Evolutionary conservation across 1,139 yeast genomes (phyloP).

Genomic region (Hyphopichia pseudoburtonii): DNA sequence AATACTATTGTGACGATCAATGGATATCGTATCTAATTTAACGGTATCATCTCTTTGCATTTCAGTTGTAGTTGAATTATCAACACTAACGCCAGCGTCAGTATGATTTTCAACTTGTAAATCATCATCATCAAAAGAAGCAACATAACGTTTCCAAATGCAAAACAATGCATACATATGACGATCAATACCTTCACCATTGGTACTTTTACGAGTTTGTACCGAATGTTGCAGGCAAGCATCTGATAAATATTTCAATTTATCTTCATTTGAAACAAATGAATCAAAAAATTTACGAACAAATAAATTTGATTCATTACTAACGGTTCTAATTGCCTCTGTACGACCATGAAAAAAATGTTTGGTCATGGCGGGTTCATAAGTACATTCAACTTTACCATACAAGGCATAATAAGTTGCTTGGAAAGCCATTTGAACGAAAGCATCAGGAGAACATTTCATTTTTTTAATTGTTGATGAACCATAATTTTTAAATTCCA

Average conservation of each 20-base stretch:
- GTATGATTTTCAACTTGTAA: conserved; percentile 10
- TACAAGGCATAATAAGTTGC: conserved; percentile 89
- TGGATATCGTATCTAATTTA: conserved; percentile 2
- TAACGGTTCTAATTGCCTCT: conserved; percentile 85
- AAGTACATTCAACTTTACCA: conserved; percentile 90
- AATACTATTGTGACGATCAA: conserved; percentile 4
- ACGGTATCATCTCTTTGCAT: conserved; percentile 7
- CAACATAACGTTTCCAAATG: conserved; percentile 79
- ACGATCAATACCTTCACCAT: conserved; percentile 87
- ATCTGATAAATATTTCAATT: conserved; percentile 56
- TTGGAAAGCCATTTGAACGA: conserved; percentile 92
- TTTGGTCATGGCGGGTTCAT: conserved; percentile 97
- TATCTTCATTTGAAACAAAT: conserved; percentile 55
- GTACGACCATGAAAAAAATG: conserved; percentile 85
- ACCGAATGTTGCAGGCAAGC: conserved; percentile 73
- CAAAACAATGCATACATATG: conserved; percentile 85
- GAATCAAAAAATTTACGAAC: conserved; percentile 84
- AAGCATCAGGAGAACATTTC: conserved; percentile 93
- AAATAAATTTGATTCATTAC: conserved; percentile 75
- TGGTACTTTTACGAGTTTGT: conserved; percentile 67
- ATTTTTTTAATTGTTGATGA: conserved; percentile 75
- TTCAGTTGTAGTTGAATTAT: conserved; percentile 6
- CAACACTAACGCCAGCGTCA: too few species aligned
- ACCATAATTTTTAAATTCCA: conserved; percentile 78
- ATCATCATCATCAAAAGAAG: conserved; percentile 21